These are phyloP conservation scores for Cardamine resedifolia DNA, from an alignment of 345 rosid genomes.

Conservation along the genomic window DNA sequence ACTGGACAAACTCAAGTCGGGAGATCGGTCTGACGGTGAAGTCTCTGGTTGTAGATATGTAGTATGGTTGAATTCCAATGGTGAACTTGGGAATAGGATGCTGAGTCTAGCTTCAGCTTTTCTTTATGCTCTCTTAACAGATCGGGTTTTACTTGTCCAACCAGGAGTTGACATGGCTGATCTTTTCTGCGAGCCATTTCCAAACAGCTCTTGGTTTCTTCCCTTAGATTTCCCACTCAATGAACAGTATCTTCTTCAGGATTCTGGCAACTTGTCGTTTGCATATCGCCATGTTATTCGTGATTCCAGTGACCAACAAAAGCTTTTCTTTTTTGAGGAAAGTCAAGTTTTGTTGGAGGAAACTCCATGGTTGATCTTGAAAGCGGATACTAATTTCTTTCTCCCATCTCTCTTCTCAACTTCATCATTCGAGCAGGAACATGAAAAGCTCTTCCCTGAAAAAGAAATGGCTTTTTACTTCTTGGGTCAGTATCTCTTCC, in stretches of 20 bases:
- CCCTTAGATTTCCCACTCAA: conserved; percentile 34
- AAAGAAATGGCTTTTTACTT: conserved; percentile 42
- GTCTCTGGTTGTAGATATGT: conserved; percentile 26
- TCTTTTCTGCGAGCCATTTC: conserved; percentile 46
- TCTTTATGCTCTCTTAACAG: conserved; percentile 44
- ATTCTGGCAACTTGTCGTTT: conserved; percentile 24
- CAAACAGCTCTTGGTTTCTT: conserved; percentile 36
- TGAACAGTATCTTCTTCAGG: conserved; percentile 17
- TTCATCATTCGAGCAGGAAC: conserved; percentile 24
- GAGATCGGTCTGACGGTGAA: conserved; percentile 21
- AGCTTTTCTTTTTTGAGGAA: conserved; percentile 39
- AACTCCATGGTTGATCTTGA: conserved; percentile 37
- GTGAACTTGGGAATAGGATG: conserved; percentile 39
- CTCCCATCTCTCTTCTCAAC: conserved; percentile 36
- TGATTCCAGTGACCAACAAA: conserved; percentile 30
- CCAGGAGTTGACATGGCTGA: conserved; percentile 31
- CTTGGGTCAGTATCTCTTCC: conserved; percentile 41
- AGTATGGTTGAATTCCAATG: conserved; percentile 6
- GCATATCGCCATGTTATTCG: conserved; percentile 31
- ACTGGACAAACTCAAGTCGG: conserved; percentile 26
- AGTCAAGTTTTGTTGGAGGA: conserved; percentile 15
- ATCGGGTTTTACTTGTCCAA: conserved; percentile 40
- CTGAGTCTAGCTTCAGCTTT: conserved; percentile 43
- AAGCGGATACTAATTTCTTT: conserved; percentile 26
- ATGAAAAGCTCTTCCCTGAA: conserved; percentile 31